Conservation (phyloP, 169 alveolate species). For the Cryptosporidium ubiquitum region DNA sequence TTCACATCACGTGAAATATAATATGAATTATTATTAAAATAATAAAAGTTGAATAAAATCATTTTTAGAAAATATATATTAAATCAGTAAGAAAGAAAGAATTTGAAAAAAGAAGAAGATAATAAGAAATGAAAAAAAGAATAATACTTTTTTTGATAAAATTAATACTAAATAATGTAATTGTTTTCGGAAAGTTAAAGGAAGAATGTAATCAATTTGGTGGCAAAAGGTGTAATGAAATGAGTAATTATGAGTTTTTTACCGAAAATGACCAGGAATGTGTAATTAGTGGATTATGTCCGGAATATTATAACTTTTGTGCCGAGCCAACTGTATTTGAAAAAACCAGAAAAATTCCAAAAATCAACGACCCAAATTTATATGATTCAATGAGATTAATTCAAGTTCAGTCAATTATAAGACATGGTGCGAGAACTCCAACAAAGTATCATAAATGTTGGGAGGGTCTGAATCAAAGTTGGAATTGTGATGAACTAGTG, state of each 20-base stretch:
- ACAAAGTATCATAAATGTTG: constrained; percentile 69
- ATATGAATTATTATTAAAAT: not conserved
- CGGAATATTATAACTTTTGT: constrained; percentile 53
- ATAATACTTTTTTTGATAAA: too few species aligned
- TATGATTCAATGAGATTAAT: constrained; percentile 10
- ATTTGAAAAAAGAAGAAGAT: not conserved
- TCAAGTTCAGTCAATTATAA: constrained; percentile 65
- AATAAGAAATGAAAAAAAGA: not conserved
- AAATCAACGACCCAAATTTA: not conserved
- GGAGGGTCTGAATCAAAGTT: constrained; percentile 56
- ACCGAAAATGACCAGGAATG: not conserved
- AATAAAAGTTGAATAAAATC: too few species aligned
- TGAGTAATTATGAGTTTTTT: not conserved
- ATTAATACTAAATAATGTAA: too few species aligned
- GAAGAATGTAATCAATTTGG: not conserved
- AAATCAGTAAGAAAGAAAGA: too few species aligned
- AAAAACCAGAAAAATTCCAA: constrained; percentile 33
- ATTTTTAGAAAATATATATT: not conserved
- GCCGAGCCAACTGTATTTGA: constrained; percentile 49
- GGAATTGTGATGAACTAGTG: constrained; percentile 67
- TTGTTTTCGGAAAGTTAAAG: not conserved
- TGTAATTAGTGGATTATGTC: constrained; percentile 40
- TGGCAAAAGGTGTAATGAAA: not conserved
- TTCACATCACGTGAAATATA: not conserved
- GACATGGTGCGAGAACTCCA: constrained; percentile 74